Base-by-base conservation (phyloP, 2,329 filamentous ascomycete genomes). In the Penicillium sp. region DNA sequence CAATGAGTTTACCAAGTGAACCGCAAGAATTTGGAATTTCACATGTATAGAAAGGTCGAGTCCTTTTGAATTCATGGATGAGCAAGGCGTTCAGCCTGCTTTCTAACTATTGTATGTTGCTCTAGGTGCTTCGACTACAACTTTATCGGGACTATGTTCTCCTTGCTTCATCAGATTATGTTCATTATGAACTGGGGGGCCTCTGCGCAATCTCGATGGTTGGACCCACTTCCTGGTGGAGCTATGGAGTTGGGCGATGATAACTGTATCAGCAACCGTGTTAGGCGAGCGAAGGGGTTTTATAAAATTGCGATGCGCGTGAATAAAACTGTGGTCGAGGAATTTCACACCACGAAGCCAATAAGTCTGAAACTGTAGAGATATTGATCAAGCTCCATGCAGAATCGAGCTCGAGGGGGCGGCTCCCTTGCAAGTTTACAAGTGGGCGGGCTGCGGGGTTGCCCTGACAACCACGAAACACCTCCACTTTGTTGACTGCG, bases 401-500 rank as follows among this genome's bases (percentile, higher is more conserved):
- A 56, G 50, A 4, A 16, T 18, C 41, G 14, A n/a, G 40, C 18
- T 22, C 19, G 33, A 54, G 41, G 31, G 14, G 40, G 16, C n/a
- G 27, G 39, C 24, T 27, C 51, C 59, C 60, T 51, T 62, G 56
- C 56, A 55, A 49, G 13, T 31, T 16, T 4, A 19, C 36, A 13
- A 51, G 19, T 10, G 16, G 35, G 16, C 37, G 22, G 19, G 18
- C 35, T 18, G 54, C 19, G 36, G 40, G 14, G 66, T 68, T 68
- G 64, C 58, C 66, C 27, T 54, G 64, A 59, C 60, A 66, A 68
- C 66, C 27, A 16, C 22, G 14, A 4, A 46, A 40, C 56, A 56
- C 59, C 60, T 66, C 62, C 64, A 61, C 59, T 55, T 64, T 68
- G 66, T 68, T 68, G 64, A 67, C 61, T 55, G 51, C 56, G 39